Conservation (phyloP, 2,329 filamentous ascomycete genomes). For the Bimuria novae-zelandiae region DNA sequence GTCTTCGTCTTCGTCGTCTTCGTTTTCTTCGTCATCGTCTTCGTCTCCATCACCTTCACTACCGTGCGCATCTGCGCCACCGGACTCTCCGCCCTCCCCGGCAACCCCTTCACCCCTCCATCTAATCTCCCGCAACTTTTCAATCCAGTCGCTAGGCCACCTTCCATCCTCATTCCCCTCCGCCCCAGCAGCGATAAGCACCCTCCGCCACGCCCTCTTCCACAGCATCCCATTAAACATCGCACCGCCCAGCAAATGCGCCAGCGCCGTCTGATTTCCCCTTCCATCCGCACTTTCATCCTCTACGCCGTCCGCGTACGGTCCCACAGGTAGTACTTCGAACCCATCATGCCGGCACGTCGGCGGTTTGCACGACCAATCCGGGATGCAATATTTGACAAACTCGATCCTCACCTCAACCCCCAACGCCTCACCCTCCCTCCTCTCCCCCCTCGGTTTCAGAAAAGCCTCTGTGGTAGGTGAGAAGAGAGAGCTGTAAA, state of each 20-base stretch:
- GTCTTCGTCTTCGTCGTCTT: not conserved
- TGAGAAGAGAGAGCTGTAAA: not conserved
- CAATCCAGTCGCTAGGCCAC: not conserved
- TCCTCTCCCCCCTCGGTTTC: not conserved
- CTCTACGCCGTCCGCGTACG: not conserved
- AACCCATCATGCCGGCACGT: not conserved
- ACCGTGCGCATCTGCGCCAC: not conserved
- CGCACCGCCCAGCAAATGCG: not conserved
- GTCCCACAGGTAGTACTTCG: not conserved
- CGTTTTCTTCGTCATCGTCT: not conserved
- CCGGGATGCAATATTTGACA: slow-evolving; percentile 6
- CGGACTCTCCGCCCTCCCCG: not conserved
- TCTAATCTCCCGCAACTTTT: not conserved
- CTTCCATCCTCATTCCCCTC: not conserved
- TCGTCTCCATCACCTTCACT: not conserved
- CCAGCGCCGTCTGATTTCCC: not conserved
- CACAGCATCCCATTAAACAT: not conserved
- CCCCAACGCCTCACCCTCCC: not conserved
- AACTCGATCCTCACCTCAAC: not conserved
- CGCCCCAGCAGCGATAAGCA: not conserved
- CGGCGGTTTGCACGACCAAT: not conserved
- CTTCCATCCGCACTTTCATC: not conserved
- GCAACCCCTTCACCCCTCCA: not conserved
- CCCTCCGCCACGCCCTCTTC: slow-evolving; percentile 5
- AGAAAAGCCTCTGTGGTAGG: not conserved